Evolutionary conservation across 1,284 basidiomycete species (phyloP), one percentile per base, ranked within the genome.

Genomic region (Marasmius tenuissimus): DNA sequence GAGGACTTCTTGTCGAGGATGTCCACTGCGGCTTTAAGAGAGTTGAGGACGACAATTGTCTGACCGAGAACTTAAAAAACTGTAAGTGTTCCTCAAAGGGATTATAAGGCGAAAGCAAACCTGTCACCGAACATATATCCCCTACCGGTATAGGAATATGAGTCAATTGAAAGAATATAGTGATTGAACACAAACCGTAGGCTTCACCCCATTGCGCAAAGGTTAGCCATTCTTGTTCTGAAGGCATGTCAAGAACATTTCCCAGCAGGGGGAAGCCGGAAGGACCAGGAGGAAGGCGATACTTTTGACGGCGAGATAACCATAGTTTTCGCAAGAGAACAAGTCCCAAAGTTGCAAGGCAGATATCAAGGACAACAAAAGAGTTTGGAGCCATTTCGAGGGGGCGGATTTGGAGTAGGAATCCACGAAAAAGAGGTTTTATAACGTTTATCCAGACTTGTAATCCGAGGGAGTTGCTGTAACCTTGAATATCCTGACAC

Each of bases 1-100:
- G 82, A 75, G 61, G 85, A 85, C 67, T 87, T 85, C 73, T 85
- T 87, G 70, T 90, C 86, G 52, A 91, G 78, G 72, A 91, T 77
- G 48, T 87, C 86, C 56, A 76, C 68, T 3, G 86, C 85, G 35
- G 76, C 69, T 66, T 82, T 76, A 8, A 78, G 73, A 9, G 82
- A 85, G 70, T 87, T 88, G 38, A 91, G 69, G 56, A 90, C 76
- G 54, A 91, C 70, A 38, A 88, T 74, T 42, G 84, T 77, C 63
- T 87, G 86, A 1, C 87, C 87, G 16, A 89, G 73, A 38, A 89
- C 72, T 63, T 33, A 8, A 10, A 18, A 18, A 33, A 20, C 4
- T 4, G 7, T 38, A 33, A 42, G 16, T 57, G 8, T 22, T n/a
- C 22, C 49, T 27, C 34, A 10, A 38, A 22, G 4, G 20, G 8